A percentile compares a stretch with the other conserved stretches of the same genome.
These are phyloP conservation scores for Fomitopsis betulina DNA, from an alignment of 1,284 basidiomycete genomes.

Conservation along the genomic window DNA sequence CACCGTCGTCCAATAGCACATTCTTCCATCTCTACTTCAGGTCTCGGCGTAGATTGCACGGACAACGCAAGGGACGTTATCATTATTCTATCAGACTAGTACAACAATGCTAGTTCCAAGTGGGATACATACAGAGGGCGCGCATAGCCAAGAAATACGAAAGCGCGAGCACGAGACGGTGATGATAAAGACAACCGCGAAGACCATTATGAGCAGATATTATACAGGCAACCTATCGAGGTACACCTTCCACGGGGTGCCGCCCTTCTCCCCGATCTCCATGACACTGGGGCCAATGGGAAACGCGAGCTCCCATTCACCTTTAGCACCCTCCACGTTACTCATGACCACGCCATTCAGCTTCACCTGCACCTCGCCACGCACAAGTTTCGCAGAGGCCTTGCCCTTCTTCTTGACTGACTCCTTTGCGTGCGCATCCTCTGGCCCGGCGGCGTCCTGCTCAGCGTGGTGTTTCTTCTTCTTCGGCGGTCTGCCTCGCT, in stretches of 20 bases:
- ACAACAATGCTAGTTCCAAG: neutral
- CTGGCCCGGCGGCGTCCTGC: neutral
- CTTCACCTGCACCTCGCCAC: slow-evolving; percentile 23
- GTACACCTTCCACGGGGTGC: slow-evolving; percentile 63
- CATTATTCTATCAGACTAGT: neutral
- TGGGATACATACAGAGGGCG: neutral
- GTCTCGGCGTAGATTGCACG: no score
- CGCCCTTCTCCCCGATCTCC: slow-evolving; percentile 67
- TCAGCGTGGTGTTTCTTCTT: neutral
- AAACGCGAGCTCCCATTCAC: slow-evolving; percentile 53
- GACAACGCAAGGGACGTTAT: neutral
- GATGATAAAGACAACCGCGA: neutral
- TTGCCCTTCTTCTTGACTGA: slow-evolving; percentile 26
- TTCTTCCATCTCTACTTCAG: neutral
- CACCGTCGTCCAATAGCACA: neutral
- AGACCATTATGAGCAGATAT: neutral
- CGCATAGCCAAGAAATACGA: neutral
- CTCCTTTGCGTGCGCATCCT: slow-evolving; percentile 6
- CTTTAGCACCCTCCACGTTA: slow-evolving; percentile 9
- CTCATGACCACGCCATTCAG: slow-evolving; percentile 23
- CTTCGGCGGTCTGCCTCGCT: no score
- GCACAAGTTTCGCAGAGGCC: slow-evolving; percentile 16
- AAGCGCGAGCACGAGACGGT: neutral
- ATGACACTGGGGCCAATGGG: slow-evolving; percentile 50
- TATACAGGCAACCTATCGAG: slow-evolving; percentile 37